These are phyloP conservation scores for Hemileccinum rubropunctum DNA, from an alignment of 768 basidiomycete genomes.

Conservation along the genomic window DNA sequence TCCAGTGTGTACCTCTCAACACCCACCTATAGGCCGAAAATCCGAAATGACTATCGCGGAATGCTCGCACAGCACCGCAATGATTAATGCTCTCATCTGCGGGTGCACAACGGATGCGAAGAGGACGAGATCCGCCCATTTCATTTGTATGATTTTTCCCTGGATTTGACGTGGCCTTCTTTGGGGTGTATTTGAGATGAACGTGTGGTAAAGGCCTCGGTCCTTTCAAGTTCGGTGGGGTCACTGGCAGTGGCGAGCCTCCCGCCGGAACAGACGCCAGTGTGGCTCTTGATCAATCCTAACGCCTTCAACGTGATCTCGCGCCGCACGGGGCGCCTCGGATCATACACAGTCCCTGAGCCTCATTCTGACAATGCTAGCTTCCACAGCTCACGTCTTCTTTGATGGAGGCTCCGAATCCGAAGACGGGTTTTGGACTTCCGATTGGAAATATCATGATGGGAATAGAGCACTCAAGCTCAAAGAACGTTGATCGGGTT, in stretches of 20 bases:
- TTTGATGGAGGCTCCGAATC: too few species aligned
- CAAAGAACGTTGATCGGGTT: background rate
- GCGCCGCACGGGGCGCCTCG: background rate
- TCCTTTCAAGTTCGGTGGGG: background rate
- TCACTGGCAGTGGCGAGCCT: too few species aligned
- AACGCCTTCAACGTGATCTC: background rate
- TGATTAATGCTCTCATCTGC: slow-evolving; percentile 3
- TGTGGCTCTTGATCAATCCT: background rate
- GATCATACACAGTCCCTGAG: background rate
- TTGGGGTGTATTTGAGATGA: slow-evolving; percentile 4
- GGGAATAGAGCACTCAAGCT: slow-evolving; percentile 14
- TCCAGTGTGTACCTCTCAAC: background rate
- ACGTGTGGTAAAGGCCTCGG: slow-evolving; percentile 7
- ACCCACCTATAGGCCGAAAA: background rate
- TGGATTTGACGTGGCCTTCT: background rate
- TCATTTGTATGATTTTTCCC: background rate
- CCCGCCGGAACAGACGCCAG: too few species aligned
- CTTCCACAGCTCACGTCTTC: too few species aligned
- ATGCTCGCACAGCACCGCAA: slow-evolving; percentile 9
- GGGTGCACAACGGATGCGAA: slow-evolving; percentile 9
- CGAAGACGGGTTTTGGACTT: slow-evolving; percentile 1
- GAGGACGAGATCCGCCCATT: slow-evolving; percentile 1
- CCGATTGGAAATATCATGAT: slow-evolving; percentile 9
- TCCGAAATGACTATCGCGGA: slow-evolving; percentile 24
- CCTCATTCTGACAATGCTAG: background rate